Conservation (phyloP, 176 grass and related monocot species). For the Typha latifolia region DNA sequence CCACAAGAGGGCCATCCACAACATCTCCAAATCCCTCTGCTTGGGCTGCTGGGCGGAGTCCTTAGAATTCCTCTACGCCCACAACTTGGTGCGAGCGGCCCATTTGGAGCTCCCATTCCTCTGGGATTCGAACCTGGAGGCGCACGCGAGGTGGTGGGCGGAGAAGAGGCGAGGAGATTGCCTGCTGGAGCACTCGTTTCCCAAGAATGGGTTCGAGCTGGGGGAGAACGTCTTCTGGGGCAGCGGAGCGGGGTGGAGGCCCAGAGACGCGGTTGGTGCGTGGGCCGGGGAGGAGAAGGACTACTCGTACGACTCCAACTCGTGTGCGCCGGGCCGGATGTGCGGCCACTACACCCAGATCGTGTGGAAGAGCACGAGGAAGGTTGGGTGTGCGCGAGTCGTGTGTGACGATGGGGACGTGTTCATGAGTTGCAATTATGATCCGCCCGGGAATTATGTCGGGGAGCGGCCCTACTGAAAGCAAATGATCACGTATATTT, state of each 20-base stretch:
- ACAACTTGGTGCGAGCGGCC: constrained; percentile 47
- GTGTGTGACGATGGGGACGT: constrained; percentile 41
- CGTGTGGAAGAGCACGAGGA: constrained; percentile 45
- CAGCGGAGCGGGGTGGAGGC: constrained; percentile 27
- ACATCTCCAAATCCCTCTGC: constrained; percentile 24
- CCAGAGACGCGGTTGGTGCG: constrained; percentile 42
- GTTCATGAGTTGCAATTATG: constrained; percentile 72
- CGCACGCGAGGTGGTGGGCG: constrained; percentile 54
- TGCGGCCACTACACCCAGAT: constrained; percentile 77
- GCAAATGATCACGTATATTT: not conserved
- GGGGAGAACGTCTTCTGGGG: constrained; percentile 85
- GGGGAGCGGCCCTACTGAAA: constrained; percentile 49
- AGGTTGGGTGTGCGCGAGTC: constrained; percentile 36
- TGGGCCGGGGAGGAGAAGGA: constrained; percentile 55
- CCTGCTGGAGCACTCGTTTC: constrained; percentile 52
- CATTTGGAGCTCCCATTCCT: constrained; percentile 41
- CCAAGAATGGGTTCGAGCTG: constrained; percentile 47
- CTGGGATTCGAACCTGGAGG: constrained; percentile 43
- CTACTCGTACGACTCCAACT: constrained; percentile 50
- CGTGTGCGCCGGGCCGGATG: constrained; percentile 30
- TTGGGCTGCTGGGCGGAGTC: constrained; percentile 39
- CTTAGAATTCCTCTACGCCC: constrained; percentile 51
- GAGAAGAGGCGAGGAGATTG: constrained; percentile 37
- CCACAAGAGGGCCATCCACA: constrained; percentile 35
- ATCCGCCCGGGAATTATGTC: constrained; percentile 50